Percentiles rank a stretch among this genome's conserved stretches.
phyloP scores from a whole-genome alignment of 2,329 filamentous ascomycete species.

The Xylaria sp. region DNA sequence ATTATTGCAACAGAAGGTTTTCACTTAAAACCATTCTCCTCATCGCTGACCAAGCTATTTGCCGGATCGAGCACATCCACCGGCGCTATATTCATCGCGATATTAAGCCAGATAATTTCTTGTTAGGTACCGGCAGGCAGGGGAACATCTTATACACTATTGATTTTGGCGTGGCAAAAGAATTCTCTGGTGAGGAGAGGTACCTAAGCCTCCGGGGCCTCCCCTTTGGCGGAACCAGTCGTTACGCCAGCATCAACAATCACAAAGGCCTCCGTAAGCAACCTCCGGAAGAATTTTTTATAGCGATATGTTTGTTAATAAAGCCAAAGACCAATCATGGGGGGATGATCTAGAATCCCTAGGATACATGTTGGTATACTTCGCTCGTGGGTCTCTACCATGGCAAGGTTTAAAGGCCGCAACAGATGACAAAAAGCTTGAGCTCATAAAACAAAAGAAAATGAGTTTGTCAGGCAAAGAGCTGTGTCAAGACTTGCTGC shows the following conservation, averaged over 20 bases:
- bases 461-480: conserved; percentile 77
- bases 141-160: conserved; percentile 38
- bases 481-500: conserved; percentile 70
- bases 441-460: conserved; percentile 76
- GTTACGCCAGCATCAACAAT: conserved; percentile 20
- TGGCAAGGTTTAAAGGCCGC: conserved; percentile 77
- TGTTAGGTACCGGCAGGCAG: conserved; percentile 35
- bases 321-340: conserved; percentile 55
- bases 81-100: conserved; percentile 36
- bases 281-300: background rate
- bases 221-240: conserved; percentile 13
- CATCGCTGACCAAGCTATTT: conserved; percentile 38
- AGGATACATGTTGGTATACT: conserved; percentile 78
- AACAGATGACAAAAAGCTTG: conserved; percentile 77
- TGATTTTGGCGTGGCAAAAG: conserved; percentile 38
- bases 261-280: conserved; percentile 24
- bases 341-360: conserved; percentile 78
- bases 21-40: conserved; percentile 41
- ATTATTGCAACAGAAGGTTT: conserved; percentile 38
- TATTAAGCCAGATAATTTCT: conserved; percentile 41
- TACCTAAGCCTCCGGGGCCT: background rate
- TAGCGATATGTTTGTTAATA: background rate
- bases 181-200: conserved; percentile 12
- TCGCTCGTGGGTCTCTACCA: conserved; percentile 74
- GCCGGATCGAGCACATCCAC: conserved; percentile 37